Conservation (phyloP, 2,329 filamentous ascomycete genomes). For the Byssothecium circinans region DNA sequence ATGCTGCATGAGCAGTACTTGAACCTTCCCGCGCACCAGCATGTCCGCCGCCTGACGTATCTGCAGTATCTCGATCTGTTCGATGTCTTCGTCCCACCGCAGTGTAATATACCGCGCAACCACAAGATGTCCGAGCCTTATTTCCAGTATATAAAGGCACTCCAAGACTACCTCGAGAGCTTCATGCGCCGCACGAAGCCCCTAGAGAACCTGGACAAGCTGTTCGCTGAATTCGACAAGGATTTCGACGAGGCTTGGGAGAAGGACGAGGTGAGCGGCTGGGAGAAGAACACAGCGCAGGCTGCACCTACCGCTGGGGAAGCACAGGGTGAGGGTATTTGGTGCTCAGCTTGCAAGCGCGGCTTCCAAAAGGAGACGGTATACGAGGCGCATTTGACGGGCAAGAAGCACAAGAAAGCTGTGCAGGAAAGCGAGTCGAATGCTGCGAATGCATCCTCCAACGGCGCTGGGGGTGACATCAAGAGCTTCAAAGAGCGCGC, state of each 20-base stretch:
- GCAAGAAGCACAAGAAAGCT: slow-evolving; percentile 90
- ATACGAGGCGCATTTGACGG: slow-evolving; percentile 83
- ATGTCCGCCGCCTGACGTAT: slow-evolving; percentile 69
- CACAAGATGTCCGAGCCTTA: slow-evolving; percentile 93
- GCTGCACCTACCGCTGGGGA: slow-evolving; percentile 52
- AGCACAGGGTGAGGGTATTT: slow-evolving; percentile 67
- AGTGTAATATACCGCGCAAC: slow-evolving; percentile 71
- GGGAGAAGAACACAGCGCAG: slow-evolving; percentile 59
- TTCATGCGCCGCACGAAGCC: slow-evolving; percentile 86
- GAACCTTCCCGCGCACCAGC: slow-evolving; percentile 82
- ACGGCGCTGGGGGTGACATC: slow-evolving; percentile 22
- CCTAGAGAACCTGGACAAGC: slow-evolving; percentile 79
- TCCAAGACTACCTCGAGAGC: slow-evolving; percentile 81
- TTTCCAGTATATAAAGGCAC: slow-evolving; percentile 80
- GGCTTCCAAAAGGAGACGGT: slow-evolving; percentile 96
- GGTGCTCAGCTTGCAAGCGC: slow-evolving; percentile 90
- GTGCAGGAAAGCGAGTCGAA: slow-evolving; percentile 57
- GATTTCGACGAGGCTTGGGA: slow-evolving; percentile 87
- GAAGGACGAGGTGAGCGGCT: slow-evolving; percentile 75
- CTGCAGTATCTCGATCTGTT: slow-evolving; percentile 91
- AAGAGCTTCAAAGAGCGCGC: slow-evolving; percentile 76
- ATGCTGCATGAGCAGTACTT: slow-evolving; percentile 83
- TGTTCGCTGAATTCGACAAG: slow-evolving; percentile 73
- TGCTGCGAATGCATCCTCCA: slow-evolving; percentile 16
- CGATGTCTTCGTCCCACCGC: slow-evolving; percentile 77